Evolutionary conservation across 805 yeast genomes (phyloP), one percentile per base, ranked within the genome.

Genomic region (Zygosaccharomyces rouxii): DNA sequence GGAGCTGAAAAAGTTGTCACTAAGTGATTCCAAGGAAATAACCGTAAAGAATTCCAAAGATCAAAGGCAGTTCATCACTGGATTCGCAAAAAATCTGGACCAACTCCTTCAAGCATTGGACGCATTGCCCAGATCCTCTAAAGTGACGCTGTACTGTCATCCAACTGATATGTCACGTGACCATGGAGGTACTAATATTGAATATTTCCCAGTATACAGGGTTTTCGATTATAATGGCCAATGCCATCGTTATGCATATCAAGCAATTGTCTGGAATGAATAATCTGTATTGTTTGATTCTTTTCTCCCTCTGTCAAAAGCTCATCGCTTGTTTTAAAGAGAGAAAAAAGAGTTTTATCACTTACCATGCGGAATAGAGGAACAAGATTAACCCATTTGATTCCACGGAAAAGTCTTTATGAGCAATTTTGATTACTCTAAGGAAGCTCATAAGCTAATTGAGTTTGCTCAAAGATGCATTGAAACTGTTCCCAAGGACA

Each of bases 161-260:
- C 54, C 53, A 10, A 23, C 23, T 35, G 39, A 38, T 6, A 14
- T 38, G 7, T 2, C 40, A 16, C 35, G 25, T 9, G 28, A 26
- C 3, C 19, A 41, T n/a, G 22, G 25, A 16, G 21, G 30, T 35
- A 35, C 33, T 10, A 53, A 55, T 29, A 44, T 61, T 3, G 68
- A 58, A 42, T 52, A 51, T 7, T 55, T 48, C 35, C 66, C 67
- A 1, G 69, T 65, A 0, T 53, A 58, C 31, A 23, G 40, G n/a
- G 59, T 64, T 4, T 66, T 49, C 44, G 63, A 65, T 49, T 52
- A 46, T 35, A 44, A 48, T 7, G 67, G 68, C 10, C 16, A 33
- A 2, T 44, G 49, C 30, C 50, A 56, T 40, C 25, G 35, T 5
- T 57, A 50, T 38, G 67, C 60, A 10, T 45, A 58, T 5, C 63